Evolutionary conservation across 1,284 basidiomycete genomes (phyloP).

Genomic region (Cutaneotrichosporon mucoides): DNA sequence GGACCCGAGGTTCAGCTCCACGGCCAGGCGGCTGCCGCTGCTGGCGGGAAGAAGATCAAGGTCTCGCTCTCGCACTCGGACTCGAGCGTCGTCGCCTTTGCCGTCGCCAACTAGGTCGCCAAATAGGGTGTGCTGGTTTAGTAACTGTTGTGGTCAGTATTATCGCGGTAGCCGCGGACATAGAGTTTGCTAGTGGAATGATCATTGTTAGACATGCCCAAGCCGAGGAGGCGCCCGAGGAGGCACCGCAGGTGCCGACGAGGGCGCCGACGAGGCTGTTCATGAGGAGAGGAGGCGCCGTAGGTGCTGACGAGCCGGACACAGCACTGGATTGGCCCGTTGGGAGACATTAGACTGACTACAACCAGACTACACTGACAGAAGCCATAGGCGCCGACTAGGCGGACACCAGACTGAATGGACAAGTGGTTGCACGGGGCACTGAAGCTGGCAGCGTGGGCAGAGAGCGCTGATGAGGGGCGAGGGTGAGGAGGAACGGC

Average conservation of each 20-base stretch:
- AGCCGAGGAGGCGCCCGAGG: neutral
- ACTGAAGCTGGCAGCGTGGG: too few species aligned
- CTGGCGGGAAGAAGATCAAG: constrained; percentile 67
- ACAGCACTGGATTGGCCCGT: too few species aligned
- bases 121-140: neutral
- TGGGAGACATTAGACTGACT: too few species aligned
- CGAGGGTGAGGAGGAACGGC: too few species aligned
- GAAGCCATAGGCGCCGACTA: too few species aligned
- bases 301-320: too few species aligned
- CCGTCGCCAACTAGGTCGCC: constrained; percentile 41
- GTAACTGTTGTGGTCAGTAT: constrained; percentile 4
- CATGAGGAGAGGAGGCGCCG: too few species aligned
- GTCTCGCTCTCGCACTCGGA: constrained; percentile 79
- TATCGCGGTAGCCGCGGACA: constrained; percentile 2
- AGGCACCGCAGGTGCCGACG: neutral
- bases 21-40: constrained; percentile 76
- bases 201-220: neutral
- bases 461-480: too few species aligned
- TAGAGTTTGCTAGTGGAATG: constrained; percentile 6
- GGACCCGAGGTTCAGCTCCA: constrained; percentile 69
- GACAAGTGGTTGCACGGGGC: too few species aligned
- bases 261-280: neutral
- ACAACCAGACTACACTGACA: too few species aligned
- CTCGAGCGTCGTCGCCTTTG: constrained; percentile 47
- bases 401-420: too few species aligned